Conservation (phyloP, 352 stramenopile species). For the Phytophthora foliorum region DNA sequence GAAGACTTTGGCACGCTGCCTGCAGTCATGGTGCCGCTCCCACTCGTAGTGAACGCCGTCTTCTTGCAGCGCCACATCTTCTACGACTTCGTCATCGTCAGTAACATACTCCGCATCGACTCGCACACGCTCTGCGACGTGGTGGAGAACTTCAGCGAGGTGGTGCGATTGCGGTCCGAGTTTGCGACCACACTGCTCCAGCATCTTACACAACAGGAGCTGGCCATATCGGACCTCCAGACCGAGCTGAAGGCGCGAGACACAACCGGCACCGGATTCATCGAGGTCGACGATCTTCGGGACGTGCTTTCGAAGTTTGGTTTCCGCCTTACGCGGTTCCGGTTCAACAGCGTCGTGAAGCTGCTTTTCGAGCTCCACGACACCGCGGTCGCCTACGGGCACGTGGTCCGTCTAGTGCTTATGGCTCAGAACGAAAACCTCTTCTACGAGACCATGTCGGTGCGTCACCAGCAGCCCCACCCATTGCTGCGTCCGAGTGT, state of each 20-base stretch:
- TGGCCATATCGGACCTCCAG: conserved; percentile 47
- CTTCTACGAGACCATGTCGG: conserved; percentile 1
- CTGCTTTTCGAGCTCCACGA: conserved; percentile 56
- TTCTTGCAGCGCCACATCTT: conserved; percentile 66
- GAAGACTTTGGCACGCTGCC: conserved; percentile 45
- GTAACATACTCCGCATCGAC: conserved; percentile 61
- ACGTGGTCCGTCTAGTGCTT: conserved; percentile 52
- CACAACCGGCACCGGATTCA: conserved; percentile 25
- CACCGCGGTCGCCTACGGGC: conserved; percentile 46
- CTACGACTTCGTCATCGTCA: conserved; percentile 69
- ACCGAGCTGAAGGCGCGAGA: conserved; percentile 41
- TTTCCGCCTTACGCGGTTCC: conserved; percentile 61
- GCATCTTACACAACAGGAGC: conserved; percentile 32
- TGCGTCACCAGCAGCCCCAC: conserved; percentile 16
- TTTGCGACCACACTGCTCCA: conserved; percentile 45
- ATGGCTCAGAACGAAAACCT: conserved; percentile 40
- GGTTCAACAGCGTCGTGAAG: conserved; percentile 72
- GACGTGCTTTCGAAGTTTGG: conserved; percentile 51
- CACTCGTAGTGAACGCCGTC: conserved; percentile 55
- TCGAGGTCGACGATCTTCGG: conserved; percentile 57
- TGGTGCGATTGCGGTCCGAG: conserved; percentile 57
- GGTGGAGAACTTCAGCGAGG: conserved; percentile 68
- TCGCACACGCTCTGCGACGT: conserved; percentile 59
- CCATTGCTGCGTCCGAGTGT: conserved; percentile 34
- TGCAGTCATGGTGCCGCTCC: conserved; percentile 47